Evolutionary conservation across 371 early-diverging fungal genomes (phyloP).

Genomic region (Apophysomyces elegans): DNA sequence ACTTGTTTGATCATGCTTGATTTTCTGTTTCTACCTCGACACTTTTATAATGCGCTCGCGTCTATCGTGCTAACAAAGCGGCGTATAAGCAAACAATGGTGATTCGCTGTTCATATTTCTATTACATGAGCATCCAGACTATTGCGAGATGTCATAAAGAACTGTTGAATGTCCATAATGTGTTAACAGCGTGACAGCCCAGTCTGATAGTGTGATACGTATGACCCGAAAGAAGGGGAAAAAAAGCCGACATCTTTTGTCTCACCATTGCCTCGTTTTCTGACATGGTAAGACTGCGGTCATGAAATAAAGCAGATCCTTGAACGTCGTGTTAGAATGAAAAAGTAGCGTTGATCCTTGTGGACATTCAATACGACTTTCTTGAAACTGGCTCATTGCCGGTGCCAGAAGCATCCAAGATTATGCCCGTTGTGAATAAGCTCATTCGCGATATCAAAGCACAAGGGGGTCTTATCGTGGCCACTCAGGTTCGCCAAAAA

Average conservation of each 20-base stretch:
- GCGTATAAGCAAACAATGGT: not conserved
- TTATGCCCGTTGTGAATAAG: constrained; percentile 31
- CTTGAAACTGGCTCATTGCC: constrained; percentile 43
- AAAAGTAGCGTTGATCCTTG: constrained; percentile 41
- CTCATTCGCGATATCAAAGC: constrained; percentile 31
- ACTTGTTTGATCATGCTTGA: not conserved
- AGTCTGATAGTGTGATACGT: not conserved
- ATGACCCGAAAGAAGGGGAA: no score
- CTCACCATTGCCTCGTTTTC: constrained; percentile 3
- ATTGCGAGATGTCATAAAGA: constrained; percentile 32
- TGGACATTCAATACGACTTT: constrained; percentile 54
- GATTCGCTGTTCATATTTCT: not conserved
- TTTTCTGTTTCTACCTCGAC: constrained; percentile 42
- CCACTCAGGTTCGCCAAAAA: constrained; percentile 32
- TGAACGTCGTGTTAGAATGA: not conserved
- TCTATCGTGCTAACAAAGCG: constrained; percentile 47
- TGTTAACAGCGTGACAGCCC: constrained; percentile 3
- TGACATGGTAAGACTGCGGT: constrained; percentile 11
- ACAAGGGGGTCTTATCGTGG: constrained; percentile 31
- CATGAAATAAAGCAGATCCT: not conserved
- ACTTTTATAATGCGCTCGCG: constrained; percentile 67
- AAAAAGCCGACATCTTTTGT: constrained; percentile 5
- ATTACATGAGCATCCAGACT: constrained; percentile 42
- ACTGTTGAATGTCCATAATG: constrained; percentile 20
- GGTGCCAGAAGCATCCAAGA: constrained; percentile 34